Evolutionary conservation across 1,284 basidiomycete species (phyloP).

Genomic region (Irpex sp.): DNA sequence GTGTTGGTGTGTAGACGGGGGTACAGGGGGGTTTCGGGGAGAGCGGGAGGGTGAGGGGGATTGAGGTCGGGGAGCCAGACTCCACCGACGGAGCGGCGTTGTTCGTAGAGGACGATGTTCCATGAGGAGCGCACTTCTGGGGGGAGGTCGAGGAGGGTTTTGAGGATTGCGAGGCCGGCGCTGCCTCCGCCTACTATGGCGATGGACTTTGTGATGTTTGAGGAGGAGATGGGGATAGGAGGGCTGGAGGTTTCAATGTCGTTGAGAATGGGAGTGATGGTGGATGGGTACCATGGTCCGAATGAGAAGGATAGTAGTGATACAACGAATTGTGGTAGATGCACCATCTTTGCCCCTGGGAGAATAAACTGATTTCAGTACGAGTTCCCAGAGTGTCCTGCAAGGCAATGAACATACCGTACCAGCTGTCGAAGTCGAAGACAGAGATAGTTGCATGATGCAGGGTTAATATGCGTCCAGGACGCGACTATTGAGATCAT

Average conservation of each 20-base stretch:
- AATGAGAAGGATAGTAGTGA: slow-evolving; percentile 11
- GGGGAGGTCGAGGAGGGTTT: slow-evolving; percentile 43
- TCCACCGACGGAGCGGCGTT: slow-evolving; percentile 44
- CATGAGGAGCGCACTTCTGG: slow-evolving; percentile 30
- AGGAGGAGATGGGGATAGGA: background rate
- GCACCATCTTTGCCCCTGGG: slow-evolving; percentile 6
- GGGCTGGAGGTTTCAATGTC: background rate
- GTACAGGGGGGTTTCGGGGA: slow-evolving; percentile 52
- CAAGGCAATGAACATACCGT: background rate
- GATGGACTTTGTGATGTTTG: slow-evolving; percentile 36
- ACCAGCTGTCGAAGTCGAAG: background rate
- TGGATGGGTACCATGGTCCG: slow-evolving; percentile 1
- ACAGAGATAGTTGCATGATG: background rate
- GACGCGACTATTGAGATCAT: background rate
- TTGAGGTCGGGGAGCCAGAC: slow-evolving; percentile 45
- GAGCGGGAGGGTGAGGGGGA: slow-evolving; percentile 34
- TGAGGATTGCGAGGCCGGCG: slow-evolving; percentile 47
- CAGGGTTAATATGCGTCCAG: background rate
- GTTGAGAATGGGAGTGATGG: background rate
- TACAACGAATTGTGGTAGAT: slow-evolving; percentile 11
- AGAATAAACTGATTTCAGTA: background rate
- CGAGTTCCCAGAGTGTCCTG: background rate
- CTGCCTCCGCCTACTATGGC: slow-evolving; percentile 50
- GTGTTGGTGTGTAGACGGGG: slow-evolving; percentile 50
- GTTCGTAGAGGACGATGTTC: slow-evolving; percentile 48